Percentiles rank a stretch among this genome's conserved stretches.
Evolutionary conservation across 257 asterid genomes (phyloP).

Genomic region (Solanum piurae): DNA sequence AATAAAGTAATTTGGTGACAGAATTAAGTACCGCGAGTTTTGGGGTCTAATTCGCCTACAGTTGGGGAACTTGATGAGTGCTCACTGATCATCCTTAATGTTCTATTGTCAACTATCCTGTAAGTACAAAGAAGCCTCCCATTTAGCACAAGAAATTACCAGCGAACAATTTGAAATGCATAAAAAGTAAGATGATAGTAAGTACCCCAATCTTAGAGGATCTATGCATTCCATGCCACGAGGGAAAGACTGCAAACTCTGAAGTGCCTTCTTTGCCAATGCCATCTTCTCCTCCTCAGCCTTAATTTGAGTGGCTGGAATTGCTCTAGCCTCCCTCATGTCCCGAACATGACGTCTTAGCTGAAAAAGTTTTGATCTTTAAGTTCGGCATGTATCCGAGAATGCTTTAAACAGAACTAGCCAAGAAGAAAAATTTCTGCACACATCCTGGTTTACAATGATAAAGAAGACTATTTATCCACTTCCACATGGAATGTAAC

Average conservation of each 20-base stretch:
- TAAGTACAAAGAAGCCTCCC: conserved; percentile 3
- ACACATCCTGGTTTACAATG: background rate
- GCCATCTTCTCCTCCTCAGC: conserved; percentile 46
- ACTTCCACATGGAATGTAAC: background rate
- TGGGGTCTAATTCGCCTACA: conserved; percentile 52
- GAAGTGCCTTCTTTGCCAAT: conserved; percentile 54
- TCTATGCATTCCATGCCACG: conserved; percentile 99
- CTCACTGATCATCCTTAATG: conserved; percentile 82
- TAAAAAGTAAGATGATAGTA: conserved; percentile 8
- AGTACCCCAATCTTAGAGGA: conserved; percentile 97
- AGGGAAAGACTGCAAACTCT: conserved; percentile 69
- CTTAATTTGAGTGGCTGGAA: conserved; percentile 43
- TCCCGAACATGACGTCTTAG: conserved; percentile 85
- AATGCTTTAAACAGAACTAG: background rate
- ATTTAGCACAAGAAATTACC: background rate
- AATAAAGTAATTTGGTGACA: background rate
- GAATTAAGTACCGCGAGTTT: conserved; percentile 56
- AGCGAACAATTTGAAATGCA: background rate
- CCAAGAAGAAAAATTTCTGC: background rate
- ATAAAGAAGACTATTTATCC: background rate
- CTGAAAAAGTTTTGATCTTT: conserved; percentile 30
- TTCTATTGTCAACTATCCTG: conserved; percentile 88
- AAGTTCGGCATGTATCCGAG: background rate
- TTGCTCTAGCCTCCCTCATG: conserved; percentile 88
- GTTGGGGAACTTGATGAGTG: conserved; percentile 48